Evolutionary conservation across 164 flowering plant species (phyloP).

Genomic region (Hamamelis virginiana): DNA sequence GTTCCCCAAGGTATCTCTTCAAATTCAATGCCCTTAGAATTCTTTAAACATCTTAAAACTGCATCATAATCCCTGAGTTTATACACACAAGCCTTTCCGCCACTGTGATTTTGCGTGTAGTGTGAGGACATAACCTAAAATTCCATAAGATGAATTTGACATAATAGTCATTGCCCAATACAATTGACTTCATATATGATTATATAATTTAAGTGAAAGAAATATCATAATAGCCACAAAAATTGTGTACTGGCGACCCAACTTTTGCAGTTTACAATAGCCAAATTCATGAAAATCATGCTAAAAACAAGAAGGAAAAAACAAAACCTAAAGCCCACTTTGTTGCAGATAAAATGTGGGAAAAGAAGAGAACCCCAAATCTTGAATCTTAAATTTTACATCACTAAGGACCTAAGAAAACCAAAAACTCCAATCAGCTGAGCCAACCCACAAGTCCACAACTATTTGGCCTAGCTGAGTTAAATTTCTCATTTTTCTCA

Average conservation of each 20-base stretch:
- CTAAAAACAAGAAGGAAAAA: constrained; percentile 1
- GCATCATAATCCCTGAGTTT: constrained; percentile 64
- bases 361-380: background rate
- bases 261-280: too few species aligned
- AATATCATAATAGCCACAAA: too few species aligned
- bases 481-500: too few species aligned
- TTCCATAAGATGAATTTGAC: too few species aligned
- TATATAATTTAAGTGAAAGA: too few species aligned
- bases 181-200: too few species aligned
- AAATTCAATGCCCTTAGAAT: constrained; percentile 40
- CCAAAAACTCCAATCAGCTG: too few species aligned
- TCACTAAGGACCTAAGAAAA: too few species aligned
- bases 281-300: background rate
- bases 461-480: too few species aligned
- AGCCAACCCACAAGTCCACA: too few species aligned
- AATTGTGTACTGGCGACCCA: too few species aligned
- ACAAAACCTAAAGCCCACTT: background rate
- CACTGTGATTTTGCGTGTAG: constrained; percentile 59
- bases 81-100: constrained; percentile 70
- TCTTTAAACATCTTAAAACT: constrained; percentile 62
- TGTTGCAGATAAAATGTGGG: background rate
- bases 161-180: too few species aligned
- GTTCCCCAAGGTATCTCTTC: constrained; percentile 82
- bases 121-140: constrained; percentile 61
- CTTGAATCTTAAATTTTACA: background rate